Conservation (phyloP, 306 rosid genomes). For the Alnus glutinosa region DNA sequence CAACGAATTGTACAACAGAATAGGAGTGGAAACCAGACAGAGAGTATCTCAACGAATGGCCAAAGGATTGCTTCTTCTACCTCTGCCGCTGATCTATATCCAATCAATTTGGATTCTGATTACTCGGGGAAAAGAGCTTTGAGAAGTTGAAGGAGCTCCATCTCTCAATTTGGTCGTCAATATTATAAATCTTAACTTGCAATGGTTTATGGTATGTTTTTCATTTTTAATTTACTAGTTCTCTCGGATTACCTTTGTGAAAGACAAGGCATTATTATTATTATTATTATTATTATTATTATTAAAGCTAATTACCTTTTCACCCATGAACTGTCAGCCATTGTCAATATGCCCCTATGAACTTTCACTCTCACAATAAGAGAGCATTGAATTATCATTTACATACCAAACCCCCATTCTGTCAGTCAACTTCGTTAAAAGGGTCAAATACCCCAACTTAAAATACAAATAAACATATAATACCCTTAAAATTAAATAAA, state of each 20-base stretch:
- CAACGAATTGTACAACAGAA: not conserved
- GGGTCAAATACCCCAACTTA: no score
- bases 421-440: no score
- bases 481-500: no score
- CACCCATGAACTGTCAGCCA: no score
- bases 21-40: not conserved
- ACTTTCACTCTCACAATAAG: no score
- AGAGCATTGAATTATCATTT: no score
- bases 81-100: not conserved
- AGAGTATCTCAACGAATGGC: not conserved
- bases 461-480: no score
- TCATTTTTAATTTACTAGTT: not conserved
- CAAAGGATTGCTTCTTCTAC: conserved; percentile 25
- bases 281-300: no score
- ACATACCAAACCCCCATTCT: no score
- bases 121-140: conserved; percentile 19
- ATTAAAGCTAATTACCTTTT: no score
- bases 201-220: not conserved
- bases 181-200: not conserved
- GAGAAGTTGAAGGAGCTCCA: not conserved
- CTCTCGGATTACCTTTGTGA: not conserved
- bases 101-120: conserved; percentile 21
- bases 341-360: no score
- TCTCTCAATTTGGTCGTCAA: not conserved
- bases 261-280: not conserved